These are phyloP conservation scores for Cyberlindnera xylosilytica DNA, from an alignment of 805 yeast species.

Conservation along the genomic window DNA sequence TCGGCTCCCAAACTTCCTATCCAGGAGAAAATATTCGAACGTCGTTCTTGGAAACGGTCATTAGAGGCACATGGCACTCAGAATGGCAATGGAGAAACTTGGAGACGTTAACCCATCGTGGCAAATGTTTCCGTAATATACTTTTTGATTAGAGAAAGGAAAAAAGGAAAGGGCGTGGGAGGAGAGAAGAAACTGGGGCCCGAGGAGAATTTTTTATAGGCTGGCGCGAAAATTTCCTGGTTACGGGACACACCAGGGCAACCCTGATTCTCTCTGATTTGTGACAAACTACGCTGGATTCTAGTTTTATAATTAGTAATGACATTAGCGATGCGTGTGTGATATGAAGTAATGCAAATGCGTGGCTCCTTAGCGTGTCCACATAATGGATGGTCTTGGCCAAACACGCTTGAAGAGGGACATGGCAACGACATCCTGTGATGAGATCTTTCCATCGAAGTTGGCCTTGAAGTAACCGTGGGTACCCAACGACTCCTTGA, in stretches of 20 bases:
- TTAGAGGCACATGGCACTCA: slow-evolving; percentile 27
- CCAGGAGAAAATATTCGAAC: slow-evolving; percentile 23
- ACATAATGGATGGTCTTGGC: slow-evolving; percentile 55
- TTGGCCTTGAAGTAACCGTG: slow-evolving; percentile 97
- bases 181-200: slow-evolving; percentile 4
- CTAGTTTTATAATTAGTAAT: background rate
- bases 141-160: slow-evolving; percentile 31
- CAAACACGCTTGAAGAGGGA: slow-evolving; percentile 89
- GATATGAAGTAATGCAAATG: background rate
- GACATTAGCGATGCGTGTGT: slow-evolving; percentile 2
- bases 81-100: slow-evolving; percentile 33
- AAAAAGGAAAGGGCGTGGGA: slow-evolving; percentile 10
- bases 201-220: slow-evolving; percentile 8
- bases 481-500: slow-evolving; percentile 94
- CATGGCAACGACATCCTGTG: slow-evolving; percentile 95
- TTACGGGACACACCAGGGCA: slow-evolving; percentile 13
- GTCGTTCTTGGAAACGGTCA: slow-evolving; percentile 29
- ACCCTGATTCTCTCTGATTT: no score
- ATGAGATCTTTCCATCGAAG: slow-evolving; percentile 83
- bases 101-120: slow-evolving; percentile 30
- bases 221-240: background rate
- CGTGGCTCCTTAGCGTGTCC: slow-evolving; percentile 28
- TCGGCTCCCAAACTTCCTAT: slow-evolving; percentile 33
- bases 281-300: no score
- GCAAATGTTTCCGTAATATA: slow-evolving; percentile 31